Evolutionary conservation across 2,329 filamentous ascomycete species (phyloP).

Genomic region (Xylaria hypoxylon): DNA sequence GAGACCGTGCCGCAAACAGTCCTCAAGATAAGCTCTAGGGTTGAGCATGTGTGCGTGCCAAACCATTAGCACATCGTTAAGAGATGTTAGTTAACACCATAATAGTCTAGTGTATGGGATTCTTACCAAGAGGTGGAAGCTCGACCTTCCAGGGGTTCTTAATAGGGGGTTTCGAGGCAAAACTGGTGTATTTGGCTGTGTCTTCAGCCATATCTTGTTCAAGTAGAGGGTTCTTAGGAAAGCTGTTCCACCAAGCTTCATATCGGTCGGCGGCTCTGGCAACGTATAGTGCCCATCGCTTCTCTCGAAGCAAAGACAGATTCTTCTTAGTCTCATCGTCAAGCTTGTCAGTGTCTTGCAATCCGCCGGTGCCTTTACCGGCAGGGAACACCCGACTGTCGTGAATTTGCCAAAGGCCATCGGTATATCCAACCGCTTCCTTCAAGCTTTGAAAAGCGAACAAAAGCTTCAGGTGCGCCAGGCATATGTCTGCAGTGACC

Average conservation of each 20-base stretch:
- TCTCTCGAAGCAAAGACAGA: conserved; percentile 71
- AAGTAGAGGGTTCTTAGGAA: conserved; percentile 49
- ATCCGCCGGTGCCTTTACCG: conserved; percentile 31
- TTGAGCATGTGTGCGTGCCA: conserved; percentile 86
- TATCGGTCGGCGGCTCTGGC: conserved; percentile 76
- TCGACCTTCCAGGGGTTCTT: conserved; percentile 54
- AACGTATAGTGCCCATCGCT: conserved; percentile 78
- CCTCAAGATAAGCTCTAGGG: conserved; percentile 78
- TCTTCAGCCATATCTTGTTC: conserved; percentile 53
- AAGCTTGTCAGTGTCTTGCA: conserved; percentile 33
- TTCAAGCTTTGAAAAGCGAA: conserved; percentile 75
- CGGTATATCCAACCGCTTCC: conserved; percentile 72
- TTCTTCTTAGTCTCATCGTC: conserved; percentile 55
- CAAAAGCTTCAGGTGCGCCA: conserved; percentile 80
- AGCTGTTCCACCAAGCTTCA: conserved; percentile 70
- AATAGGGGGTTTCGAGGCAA: conserved; percentile 41
- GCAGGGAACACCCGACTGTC: conserved; percentile 57
- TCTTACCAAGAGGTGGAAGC: conserved; percentile 69
- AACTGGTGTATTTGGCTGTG: conserved; percentile 49
- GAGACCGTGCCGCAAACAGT: conserved; percentile 70
- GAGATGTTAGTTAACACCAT: conserved; percentile 43
- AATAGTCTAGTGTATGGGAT: conserved; percentile 18
- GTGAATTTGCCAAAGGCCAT: conserved; percentile 74
- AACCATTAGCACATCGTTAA: conserved; percentile 78
- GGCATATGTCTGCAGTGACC: conserved; percentile 67